Percentiles rank a stretch among this genome's conserved stretches.
These are phyloP conservation scores for Spongiforma sp. DNA, from an alignment of 1,284 basidiomycete genomes.

Conservation along the genomic window DNA sequence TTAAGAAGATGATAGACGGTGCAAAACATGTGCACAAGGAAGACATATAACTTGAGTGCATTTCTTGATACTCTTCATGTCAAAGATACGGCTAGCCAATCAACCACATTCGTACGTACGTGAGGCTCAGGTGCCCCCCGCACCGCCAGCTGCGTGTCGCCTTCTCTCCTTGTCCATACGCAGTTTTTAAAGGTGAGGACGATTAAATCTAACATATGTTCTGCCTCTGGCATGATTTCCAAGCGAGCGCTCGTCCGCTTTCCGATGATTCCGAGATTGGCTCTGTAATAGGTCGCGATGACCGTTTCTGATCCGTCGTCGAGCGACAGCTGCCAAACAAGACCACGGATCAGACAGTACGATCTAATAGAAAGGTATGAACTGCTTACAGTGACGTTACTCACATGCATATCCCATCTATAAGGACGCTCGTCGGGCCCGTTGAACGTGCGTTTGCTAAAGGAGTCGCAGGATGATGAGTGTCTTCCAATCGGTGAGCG, in stretches of 20 bases:
- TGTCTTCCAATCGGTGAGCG: neutral
- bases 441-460: constrained; percentile 34
- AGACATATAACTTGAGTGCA: too few relatives aligned
- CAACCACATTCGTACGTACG: too few relatives aligned
- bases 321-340: constrained; percentile 23
- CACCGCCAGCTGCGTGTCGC: too few relatives aligned
- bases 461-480: neutral
- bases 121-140: too few relatives aligned
- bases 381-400: constrained; percentile 24
- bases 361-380: neutral
- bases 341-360: neutral
- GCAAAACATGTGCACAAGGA: too few relatives aligned
- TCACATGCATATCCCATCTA: constrained; percentile 28
- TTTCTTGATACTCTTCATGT: too few relatives aligned
- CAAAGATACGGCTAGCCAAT: too few relatives aligned
- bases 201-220: constrained; percentile 42
- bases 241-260: constrained; percentile 32
- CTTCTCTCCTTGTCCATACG: constrained; percentile 33
- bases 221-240: constrained; percentile 40
- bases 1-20: too few relatives aligned
- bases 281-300: constrained; percentile 36
- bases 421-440: constrained; percentile 30
- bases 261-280: constrained; percentile 26
- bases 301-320: constrained; percentile 23
- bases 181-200: constrained; percentile 44